A percentile compares a stretch with the other conserved stretches of the same genome.
phyloP scores from a whole-genome alignment of 306 rosid species.

The Cyclanthera cordifolia region DNA sequence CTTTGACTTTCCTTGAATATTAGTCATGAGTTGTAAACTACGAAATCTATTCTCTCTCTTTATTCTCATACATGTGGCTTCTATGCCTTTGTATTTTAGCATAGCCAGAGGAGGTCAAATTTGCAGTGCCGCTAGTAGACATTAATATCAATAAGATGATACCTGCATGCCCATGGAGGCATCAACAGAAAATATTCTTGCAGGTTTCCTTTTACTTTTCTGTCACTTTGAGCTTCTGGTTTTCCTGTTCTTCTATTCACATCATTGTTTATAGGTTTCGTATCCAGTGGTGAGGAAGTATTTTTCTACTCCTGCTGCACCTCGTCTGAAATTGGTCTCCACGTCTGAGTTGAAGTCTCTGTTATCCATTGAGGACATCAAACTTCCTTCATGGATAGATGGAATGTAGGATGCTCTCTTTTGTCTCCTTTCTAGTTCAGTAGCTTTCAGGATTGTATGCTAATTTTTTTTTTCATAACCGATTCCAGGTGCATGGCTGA shows the following conservation, averaged over 20 bases:
- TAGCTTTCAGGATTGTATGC: not conserved
- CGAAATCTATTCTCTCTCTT: constrained; percentile 25
- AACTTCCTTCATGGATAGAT: constrained; percentile 76
- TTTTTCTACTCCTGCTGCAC: constrained; percentile 58
- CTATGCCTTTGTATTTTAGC: constrained; percentile 60
- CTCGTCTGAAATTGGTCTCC: constrained; percentile 67
- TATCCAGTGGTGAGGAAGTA: constrained; percentile 81
- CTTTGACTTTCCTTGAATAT: constrained; percentile 9
- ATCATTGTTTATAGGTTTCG: constrained; percentile 34
- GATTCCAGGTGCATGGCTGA: constrained; percentile 84
- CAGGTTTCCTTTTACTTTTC: constrained; percentile 39
- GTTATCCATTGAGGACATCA: constrained; percentile 72
- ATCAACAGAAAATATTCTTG: constrained; percentile 69
- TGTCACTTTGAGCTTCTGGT: constrained; percentile 11
- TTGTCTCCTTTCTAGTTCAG: not conserved
- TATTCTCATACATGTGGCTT: constrained; percentile 35
- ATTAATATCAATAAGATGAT: constrained; percentile 79
- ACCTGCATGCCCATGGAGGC: constrained; percentile 71
- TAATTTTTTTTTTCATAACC: constrained; percentile 20
- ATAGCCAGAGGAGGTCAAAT: constrained; percentile 86
- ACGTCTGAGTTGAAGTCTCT: constrained; percentile 62
- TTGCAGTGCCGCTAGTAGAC: constrained; percentile 83
- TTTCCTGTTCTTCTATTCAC: constrained; percentile 9
- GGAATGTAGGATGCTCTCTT: constrained; percentile 61
- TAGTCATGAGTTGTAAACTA: not conserved